These are phyloP conservation scores for Poteriospumella lacustris DNA, from an alignment of 108 stramenopile species.

Conservation along the genomic window DNA sequence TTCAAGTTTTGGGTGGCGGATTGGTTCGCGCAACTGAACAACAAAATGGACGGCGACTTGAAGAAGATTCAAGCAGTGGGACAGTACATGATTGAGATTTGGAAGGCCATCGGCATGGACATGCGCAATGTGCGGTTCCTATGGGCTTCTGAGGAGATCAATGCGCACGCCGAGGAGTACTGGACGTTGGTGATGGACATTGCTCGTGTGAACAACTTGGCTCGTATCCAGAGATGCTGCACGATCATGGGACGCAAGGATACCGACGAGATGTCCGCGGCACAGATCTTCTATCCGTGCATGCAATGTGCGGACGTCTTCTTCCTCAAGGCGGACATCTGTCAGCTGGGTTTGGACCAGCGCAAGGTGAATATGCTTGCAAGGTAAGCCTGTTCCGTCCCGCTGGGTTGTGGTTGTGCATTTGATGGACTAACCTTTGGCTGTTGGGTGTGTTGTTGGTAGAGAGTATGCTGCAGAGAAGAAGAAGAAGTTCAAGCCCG, in stretches of 20 bases:
- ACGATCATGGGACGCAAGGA: conserved; percentile 98
- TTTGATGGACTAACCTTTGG: no score
- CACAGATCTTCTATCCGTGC: conserved; percentile 89
- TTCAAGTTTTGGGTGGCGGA: conserved; percentile 99
- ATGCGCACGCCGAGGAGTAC: conserved; percentile 69
- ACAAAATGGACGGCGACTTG: conserved; percentile 97
- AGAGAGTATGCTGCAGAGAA: conserved; percentile 24
- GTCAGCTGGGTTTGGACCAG: conserved; percentile 96
- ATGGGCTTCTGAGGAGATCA: conserved; percentile 97
- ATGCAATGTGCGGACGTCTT: conserved; percentile 99
- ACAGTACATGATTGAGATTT: conserved; percentile 95
- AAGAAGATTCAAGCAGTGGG: conserved; percentile 86
- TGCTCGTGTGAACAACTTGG: conserved; percentile 63
- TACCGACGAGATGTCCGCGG: conserved; percentile 77
- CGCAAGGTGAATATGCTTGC: conserved; percentile 99
- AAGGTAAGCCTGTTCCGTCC: conserved; percentile 89
- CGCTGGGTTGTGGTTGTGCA: conserved; percentile 56
- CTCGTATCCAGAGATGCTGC: conserved; percentile 91
- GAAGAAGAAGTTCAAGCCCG: not conserved
- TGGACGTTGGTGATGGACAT: conserved; percentile 87
- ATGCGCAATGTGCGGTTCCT: conserved; percentile 89
- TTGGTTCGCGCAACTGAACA: conserved; percentile 99
- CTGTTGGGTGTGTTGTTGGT: no score
- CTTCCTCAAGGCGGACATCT: conserved; percentile 97
- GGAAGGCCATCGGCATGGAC: conserved; percentile 99